These are phyloP conservation scores for Colletotrichum lindemuthianum DNA, from an alignment of 2,329 filamentous ascomycete species.

Conservation along the genomic window DNA sequence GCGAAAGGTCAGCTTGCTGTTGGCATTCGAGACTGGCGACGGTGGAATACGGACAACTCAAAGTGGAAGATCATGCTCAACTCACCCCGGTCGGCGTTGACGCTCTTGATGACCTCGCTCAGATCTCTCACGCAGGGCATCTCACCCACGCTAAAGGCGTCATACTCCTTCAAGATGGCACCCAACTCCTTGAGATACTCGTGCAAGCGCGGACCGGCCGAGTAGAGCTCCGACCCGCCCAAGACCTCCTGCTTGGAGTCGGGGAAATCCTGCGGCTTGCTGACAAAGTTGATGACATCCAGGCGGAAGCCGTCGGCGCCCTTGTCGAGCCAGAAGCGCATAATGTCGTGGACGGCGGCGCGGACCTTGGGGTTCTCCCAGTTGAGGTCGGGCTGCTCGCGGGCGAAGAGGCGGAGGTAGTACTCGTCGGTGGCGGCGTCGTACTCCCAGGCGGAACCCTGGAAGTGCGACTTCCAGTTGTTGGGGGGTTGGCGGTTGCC, in stretches of 20 bases:
- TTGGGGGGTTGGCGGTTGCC: slow-evolving; percentile 70
- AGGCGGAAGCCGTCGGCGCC: slow-evolving; percentile 74
- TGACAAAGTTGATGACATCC: slow-evolving; percentile 75
- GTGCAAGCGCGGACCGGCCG: slow-evolving; percentile 61
- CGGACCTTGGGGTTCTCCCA: slow-evolving; percentile 77
- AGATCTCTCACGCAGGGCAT: slow-evolving; percentile 58
- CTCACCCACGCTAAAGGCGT: slow-evolving; percentile 63
- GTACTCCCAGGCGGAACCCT: slow-evolving; percentile 59
- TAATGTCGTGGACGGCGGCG: slow-evolving; percentile 72
- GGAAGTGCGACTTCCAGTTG: slow-evolving; percentile 60
- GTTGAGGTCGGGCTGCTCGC: slow-evolving; percentile 80
- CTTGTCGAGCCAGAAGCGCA: slow-evolving; percentile 79
- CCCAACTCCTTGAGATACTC: slow-evolving; percentile 59
- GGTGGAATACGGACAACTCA: slow-evolving; percentile 59
- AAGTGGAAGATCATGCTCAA: slow-evolving; percentile 81
- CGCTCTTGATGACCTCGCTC: slow-evolving; percentile 55
- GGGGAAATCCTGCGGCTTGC: slow-evolving; percentile 67
- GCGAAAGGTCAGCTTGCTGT: slow-evolving; percentile 13
- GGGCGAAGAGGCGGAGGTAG: slow-evolving; percentile 75
- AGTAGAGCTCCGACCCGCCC: slow-evolving; percentile 55
- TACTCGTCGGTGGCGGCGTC: slow-evolving; percentile 60
- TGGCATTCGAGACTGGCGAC: neutral
- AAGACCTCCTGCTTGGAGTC: slow-evolving; percentile 52
- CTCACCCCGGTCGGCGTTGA: slow-evolving; percentile 66
- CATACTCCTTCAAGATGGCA: slow-evolving; percentile 55